Evolutionary conservation across 768 basidiomycete genomes (phyloP).

Genomic region (Tremella mesenterica): DNA sequence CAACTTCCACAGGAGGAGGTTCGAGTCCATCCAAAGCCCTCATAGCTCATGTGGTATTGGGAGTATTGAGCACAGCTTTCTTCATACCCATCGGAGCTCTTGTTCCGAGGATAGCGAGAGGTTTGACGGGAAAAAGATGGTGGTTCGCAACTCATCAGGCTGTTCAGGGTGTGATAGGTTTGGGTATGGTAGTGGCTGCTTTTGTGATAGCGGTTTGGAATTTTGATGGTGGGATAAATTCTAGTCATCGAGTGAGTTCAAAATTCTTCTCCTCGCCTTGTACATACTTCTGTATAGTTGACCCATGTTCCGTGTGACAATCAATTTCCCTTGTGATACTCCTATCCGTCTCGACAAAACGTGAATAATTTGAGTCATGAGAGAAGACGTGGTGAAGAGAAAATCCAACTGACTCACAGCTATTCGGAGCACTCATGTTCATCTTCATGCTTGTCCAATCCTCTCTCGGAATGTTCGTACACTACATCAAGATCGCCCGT

Average conservation of each 20-base stretch:
- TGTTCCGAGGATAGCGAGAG: conserved; percentile 53
- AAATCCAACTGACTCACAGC: conserved; percentile 26
- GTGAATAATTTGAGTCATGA: no score
- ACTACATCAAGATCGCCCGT: conserved; percentile 35
- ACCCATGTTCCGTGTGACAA: no score
- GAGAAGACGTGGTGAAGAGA: no score
- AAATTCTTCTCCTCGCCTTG: not conserved
- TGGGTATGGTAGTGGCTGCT: conserved; percentile 14
- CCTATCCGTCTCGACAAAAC: no score
- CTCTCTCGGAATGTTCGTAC: conserved; percentile 52
- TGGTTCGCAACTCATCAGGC: conserved; percentile 57
- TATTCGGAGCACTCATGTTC: conserved; percentile 52
- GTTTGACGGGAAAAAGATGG: conserved; percentile 45
- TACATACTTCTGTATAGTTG: no score
- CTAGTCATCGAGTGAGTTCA: conserved; percentile 3
- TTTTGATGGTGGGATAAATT: conserved; percentile 15
- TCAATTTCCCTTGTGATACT: no score
- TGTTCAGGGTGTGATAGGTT: conserved; percentile 48
- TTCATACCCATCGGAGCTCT: conserved; percentile 54
- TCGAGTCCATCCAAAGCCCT: conserved; percentile 23
- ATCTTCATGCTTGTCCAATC: conserved; percentile 52
- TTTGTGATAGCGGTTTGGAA: conserved; percentile 11
- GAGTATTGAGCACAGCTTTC: conserved; percentile 51
- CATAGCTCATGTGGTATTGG: conserved; percentile 54
- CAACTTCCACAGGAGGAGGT: not conserved